Percentiles rank a stretch among this genome's conserved stretches.
phyloP scores from a whole-genome alignment of 2,329 filamentous ascomycete species.

The Metarhizium guizhouense region DNA sequence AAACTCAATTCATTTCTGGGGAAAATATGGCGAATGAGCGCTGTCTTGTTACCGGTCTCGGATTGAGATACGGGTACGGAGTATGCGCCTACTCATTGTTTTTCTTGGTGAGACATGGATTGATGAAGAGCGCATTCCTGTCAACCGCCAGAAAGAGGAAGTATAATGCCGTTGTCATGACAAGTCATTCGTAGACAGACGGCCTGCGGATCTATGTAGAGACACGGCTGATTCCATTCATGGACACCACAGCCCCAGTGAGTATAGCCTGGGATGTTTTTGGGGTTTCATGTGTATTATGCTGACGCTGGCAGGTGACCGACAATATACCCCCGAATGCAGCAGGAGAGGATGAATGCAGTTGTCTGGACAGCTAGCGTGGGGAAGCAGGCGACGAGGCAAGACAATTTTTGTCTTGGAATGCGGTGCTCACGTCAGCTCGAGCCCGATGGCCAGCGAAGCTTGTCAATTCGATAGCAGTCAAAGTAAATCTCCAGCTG shows the following conservation, averaged over 20 bases:
- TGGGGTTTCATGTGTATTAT: neutral
- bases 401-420: neutral
- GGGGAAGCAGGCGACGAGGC: neutral
- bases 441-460: neutral
- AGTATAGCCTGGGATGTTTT: neutral
- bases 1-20: neutral
- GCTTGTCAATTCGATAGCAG: neutral
- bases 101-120: neutral
- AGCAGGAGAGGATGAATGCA: neutral
- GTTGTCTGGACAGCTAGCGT: neutral
- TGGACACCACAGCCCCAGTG: neutral
- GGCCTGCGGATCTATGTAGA: neutral
- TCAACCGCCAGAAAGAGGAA: neutral
- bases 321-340: neutral
- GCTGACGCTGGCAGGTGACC: neutral
- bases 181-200: neutral
- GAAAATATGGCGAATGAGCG: neutral
- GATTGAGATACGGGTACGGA: neutral
- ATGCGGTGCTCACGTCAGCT: neutral
- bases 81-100: neutral
- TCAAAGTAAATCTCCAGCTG: neutral
- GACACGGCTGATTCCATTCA: neutral
- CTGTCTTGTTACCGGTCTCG: neutral
- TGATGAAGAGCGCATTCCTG: neutral
- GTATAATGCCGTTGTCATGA: too few relatives aligned